These are phyloP conservation scores for Nicotiana otophora DNA, from an alignment of 257 asterid genomes.

Conservation along the genomic window DNA sequence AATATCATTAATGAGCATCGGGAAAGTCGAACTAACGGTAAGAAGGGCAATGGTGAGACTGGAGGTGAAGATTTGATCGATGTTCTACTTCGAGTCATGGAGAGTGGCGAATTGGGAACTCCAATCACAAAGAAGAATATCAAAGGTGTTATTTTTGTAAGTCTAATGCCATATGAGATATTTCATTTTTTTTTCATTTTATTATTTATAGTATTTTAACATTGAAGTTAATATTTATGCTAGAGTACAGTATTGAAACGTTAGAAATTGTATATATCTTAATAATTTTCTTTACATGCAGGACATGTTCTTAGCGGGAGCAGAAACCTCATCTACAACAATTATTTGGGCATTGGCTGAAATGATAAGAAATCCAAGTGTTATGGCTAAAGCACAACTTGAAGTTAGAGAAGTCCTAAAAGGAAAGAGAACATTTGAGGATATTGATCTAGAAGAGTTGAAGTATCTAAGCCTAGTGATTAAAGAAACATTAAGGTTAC, in stretches of 20 bases:
- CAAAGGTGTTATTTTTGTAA: neutral
- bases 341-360: neutral
- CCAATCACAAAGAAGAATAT: neutral
- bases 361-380: constrained; percentile 1
- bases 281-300: neutral
- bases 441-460: neutral
- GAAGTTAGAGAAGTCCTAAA: neutral
- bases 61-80: neutral
- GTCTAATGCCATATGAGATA: neutral
- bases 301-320: neutral
- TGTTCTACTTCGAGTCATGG: neutral
- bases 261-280: too few relatives aligned
- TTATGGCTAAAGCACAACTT: neutral
- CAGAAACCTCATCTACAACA: neutral
- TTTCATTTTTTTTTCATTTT: neutral
- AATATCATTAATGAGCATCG: neutral
- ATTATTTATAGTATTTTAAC: neutral
- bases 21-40: neutral
- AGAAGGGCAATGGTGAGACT: neutral
- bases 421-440: neutral
- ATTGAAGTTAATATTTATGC: neutral
- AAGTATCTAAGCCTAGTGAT: neutral
- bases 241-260: neutral
- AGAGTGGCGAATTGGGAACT: neutral
- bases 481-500: neutral